Conservation (phyloP, 176 grass and related monocot genomes). For the Zizania latifolia region DNA sequence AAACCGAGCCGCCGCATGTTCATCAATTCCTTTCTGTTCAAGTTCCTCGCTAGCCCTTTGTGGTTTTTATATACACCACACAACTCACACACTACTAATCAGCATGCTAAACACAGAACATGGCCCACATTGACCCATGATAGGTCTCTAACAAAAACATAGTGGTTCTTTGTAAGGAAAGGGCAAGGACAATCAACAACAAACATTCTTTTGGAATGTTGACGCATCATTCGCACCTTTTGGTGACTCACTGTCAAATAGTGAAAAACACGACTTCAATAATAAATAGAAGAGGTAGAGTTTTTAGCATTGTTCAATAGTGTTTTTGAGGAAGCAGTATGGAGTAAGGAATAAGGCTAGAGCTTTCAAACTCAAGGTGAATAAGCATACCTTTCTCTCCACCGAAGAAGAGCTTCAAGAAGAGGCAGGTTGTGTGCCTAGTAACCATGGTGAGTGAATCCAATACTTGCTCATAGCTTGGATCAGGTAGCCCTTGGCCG, state of each 20-base stretch:
- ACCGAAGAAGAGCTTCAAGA: slow-evolving; percentile 95
- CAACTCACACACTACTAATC: too few relatives aligned
- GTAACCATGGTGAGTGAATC: slow-evolving; percentile 98
- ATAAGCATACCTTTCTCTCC: slow-evolving; percentile 78
- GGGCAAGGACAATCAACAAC: slow-evolving; percentile 12
- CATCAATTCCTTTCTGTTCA: too few relatives aligned
- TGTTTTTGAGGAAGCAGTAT: not conserved
- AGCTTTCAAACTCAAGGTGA: not conserved
- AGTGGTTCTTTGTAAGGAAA: slow-evolving; percentile 8
- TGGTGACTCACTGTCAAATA: slow-evolving; percentile 73
- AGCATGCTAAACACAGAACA: too few relatives aligned
- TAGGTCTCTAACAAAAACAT: too few relatives aligned
- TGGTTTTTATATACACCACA: too few relatives aligned
- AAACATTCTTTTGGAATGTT: slow-evolving; percentile 95
- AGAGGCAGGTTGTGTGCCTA: slow-evolving; percentile 92
- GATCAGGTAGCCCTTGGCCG: slow-evolving; percentile 85
- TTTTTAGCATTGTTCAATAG: not conserved
- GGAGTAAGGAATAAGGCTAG: not conserved
- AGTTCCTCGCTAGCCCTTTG: too few relatives aligned
- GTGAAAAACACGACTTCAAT: slow-evolving; percentile 32
- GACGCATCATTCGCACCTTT: slow-evolving; percentile 91
- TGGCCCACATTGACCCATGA: too few relatives aligned
- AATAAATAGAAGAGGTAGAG: slow-evolving; percentile 15
- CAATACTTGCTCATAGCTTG: slow-evolving; percentile 94
- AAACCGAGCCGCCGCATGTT: too few relatives aligned